These are phyloP conservation scores for Cenchrus americanus DNA, from an alignment of 176 grass and related monocot species.

Conservation along the genomic window DNA sequence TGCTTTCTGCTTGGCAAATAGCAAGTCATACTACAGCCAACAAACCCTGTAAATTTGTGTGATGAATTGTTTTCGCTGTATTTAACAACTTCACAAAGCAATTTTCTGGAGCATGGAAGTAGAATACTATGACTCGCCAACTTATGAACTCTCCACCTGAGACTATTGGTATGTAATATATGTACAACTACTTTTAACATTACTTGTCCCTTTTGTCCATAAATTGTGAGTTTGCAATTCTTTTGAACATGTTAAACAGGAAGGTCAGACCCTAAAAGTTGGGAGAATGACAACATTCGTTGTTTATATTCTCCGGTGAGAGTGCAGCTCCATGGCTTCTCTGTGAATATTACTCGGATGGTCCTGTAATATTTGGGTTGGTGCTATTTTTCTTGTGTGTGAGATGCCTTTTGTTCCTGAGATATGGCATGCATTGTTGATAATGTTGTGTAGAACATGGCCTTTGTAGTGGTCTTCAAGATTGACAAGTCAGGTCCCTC, in stretches of 20 bases:
- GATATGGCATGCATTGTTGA: too few relatives aligned
- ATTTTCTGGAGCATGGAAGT: slow-evolving; percentile 39
- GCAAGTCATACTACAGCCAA: background rate
- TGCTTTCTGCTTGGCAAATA: background rate
- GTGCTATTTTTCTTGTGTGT: too few relatives aligned
- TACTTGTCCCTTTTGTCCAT: background rate
- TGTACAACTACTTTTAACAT: background rate
- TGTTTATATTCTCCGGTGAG: slow-evolving; percentile 52
- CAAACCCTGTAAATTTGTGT: slow-evolving; percentile 15
- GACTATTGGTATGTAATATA: slow-evolving; percentile 43
- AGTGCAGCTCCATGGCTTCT: slow-evolving; percentile 30
- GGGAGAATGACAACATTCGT: slow-evolving; percentile 29
- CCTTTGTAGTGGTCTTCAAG: too few relatives aligned
- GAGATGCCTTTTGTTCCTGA: too few relatives aligned
- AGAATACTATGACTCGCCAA: slow-evolving; percentile 21
- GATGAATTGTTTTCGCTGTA: slow-evolving; percentile 19
- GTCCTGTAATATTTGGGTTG: too few relatives aligned
- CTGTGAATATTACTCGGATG: slow-evolving; percentile 34
- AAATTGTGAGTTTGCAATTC: slow-evolving; percentile 1
- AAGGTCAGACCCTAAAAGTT: slow-evolving; percentile 30
- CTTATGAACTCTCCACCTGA: slow-evolving; percentile 49
- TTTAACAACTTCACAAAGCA: slow-evolving; percentile 49
- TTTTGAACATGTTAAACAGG: slow-evolving; percentile 47
- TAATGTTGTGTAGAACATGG: too few relatives aligned
- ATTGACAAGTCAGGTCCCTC: too few relatives aligned